phyloP scores from a whole-genome alignment of 345 rosid species.

The Zanthoxylum bungeanum region DNA sequence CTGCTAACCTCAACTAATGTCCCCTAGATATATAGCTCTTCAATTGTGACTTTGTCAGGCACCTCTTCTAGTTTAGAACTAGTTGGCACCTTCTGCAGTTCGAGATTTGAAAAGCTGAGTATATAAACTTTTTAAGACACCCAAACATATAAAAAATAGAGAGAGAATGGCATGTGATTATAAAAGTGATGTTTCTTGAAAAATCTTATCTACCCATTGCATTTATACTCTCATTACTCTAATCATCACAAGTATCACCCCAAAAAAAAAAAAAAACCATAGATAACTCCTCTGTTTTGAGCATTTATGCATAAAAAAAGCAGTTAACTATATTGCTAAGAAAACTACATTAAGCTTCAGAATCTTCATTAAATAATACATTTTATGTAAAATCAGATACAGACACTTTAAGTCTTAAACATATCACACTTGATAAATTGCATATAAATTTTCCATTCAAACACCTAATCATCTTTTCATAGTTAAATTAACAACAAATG shows the following conservation, averaged over 20 bases:
- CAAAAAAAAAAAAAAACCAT: neutral
- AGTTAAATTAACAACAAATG: neutral
- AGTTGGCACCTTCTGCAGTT: slow-evolving; percentile 31
- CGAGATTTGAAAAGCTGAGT: slow-evolving; percentile 8
- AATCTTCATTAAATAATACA: neutral
- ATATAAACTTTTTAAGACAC: neutral
- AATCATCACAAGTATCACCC: neutral
- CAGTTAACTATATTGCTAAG: neutral
- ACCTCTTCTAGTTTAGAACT: slow-evolving; percentile 20
- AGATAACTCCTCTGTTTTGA: neutral
- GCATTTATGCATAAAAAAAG: neutral
- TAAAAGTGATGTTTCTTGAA: neutral
- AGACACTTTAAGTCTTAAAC: neutral
- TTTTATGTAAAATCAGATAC: neutral
- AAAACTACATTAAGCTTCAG: neutral
- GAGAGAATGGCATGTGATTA: neutral
- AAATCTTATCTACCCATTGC: neutral
- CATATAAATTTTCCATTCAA: neutral
- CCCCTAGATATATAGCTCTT: slow-evolving; percentile 27
- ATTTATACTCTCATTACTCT: neutral
- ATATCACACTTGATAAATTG: neutral
- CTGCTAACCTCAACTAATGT: slow-evolving; percentile 62
- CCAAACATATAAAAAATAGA: neutral
- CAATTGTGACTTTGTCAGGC: slow-evolving; percentile 10
- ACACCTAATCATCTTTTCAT: neutral